Evolutionary conservation across 192 early-diverging fungal genomes (phyloP), one percentile per base, ranked within the genome.

Genomic region (Coemansia sp.): DNA sequence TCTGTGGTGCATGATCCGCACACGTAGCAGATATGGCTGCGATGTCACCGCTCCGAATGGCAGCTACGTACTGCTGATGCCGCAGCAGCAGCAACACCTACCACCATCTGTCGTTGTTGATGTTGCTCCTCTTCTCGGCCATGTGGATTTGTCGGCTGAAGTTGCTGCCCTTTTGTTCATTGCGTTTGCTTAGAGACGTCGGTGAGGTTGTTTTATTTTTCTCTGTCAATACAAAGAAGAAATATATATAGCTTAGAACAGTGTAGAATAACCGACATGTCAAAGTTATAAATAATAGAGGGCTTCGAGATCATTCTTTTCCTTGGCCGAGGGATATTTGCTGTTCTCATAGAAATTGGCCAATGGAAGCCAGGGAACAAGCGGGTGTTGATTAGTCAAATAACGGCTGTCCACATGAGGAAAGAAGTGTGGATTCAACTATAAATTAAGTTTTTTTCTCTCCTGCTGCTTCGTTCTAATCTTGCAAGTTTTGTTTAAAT

Each of bases 81-180:
- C 8, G 52, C 52, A n/a, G 52, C 5, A 53, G 50, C 15, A 21
- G 8, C 57, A 48, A 48, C 47, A 48, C 5, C 47, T 48, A 48
- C 12, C 2, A 6, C 9, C 62, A 26, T 16, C 32, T 2, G 32
- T 32, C 2, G 32, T 32, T 32, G 32, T 2, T 32, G 32, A 2
- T 32, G 32, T 2, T 32, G 32, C 47, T 23, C 59, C 54, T 15
- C 44, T 21, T 40, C 67, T 67, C 7, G 21, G 40, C 23, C 62
- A 53, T 6, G 12, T 67, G 48, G 76, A 79, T 47, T 64, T 23
- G 23, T 61, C 56, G 1, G 61, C 48, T 0, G 76, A 79, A 42
- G 12, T 63, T 15, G 58, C 50, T 11, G 49, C 49, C 1, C 49
- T 79, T 39, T 37, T 60, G 21, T 59, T 68, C 8, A 37, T 70